Percentiles rank a stretch among this genome's conserved stretches.
These are phyloP conservation scores for Phaffomyces antillensis DNA, from an alignment of 805 yeast genomes.

Conservation along the genomic window DNA sequence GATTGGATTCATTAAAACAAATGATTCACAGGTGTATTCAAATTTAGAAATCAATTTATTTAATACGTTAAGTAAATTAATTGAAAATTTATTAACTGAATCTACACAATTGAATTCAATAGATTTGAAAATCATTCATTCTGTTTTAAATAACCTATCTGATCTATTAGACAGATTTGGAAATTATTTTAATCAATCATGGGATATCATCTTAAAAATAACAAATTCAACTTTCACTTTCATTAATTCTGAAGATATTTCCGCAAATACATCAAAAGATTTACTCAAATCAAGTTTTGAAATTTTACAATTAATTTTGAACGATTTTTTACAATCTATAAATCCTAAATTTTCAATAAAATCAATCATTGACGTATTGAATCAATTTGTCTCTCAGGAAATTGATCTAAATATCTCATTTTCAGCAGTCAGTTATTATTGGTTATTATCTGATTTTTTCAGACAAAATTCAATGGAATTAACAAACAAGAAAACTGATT, in stretches of 20 bases:
- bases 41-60: constrained; percentile 43
- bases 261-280: constrained; percentile 7
- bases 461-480: constrained; percentile 21
- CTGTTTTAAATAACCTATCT: constrained; percentile 55
- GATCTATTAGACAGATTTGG: constrained; percentile 78
- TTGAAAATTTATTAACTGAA: constrained; percentile 32
- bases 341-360: constrained; percentile 55
- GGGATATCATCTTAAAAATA: constrained; percentile 68
- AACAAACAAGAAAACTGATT: constrained; percentile 3
- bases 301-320: constrained; percentile 74
- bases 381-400: constrained; percentile 62
- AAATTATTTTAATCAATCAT: constrained; percentile 47
- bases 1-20: constrained; percentile 10
- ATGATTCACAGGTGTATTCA: constrained; percentile 3
- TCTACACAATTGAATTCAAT: constrained; percentile 34
- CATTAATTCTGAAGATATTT: constrained; percentile 16
- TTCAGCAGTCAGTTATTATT: constrained; percentile 84
- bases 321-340: constrained; percentile 71
- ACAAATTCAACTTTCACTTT: constrained; percentile 48
- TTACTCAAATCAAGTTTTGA: constrained; percentile 69
- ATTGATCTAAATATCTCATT: constrained; percentile 82
- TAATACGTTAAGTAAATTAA: constrained; percentile 38
- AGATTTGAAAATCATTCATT: constrained; percentile 62
- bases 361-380: constrained; percentile 62
- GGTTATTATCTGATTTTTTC: constrained; percentile 81